These are phyloP conservation scores for Penicillium sp. DNA, from an alignment of 2,329 filamentous ascomycete genomes.

Conservation along the genomic window DNA sequence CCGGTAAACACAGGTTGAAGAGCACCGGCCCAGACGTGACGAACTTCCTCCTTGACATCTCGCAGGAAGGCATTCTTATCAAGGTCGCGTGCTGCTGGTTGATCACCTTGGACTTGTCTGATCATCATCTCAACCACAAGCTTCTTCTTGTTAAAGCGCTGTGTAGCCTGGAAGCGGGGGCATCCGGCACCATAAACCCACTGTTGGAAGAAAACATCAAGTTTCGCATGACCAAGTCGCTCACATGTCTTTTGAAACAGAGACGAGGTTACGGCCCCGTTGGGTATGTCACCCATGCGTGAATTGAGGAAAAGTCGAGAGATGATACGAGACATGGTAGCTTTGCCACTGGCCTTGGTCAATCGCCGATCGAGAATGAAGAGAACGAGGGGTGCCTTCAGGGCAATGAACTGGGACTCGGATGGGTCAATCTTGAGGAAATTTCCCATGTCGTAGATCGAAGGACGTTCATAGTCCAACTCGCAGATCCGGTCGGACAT, in stretches of 20 bases:
- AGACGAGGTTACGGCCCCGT: slow-evolving; percentile 69
- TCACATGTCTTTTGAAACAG: slow-evolving; percentile 83
- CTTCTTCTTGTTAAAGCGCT: slow-evolving; percentile 97
- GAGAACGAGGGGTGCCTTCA: slow-evolving; percentile 88
- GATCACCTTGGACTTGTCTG: slow-evolving; percentile 67
- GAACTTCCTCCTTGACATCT: slow-evolving; percentile 76
- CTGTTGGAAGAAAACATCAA: slow-evolving; percentile 90
- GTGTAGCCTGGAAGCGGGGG: slow-evolving; percentile 80
- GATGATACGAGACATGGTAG: slow-evolving; percentile 81
- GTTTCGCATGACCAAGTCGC: slow-evolving; percentile 79
- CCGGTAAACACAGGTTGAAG: slow-evolving; percentile 84
- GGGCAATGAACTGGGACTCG: slow-evolving; percentile 84
- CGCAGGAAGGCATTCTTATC: slow-evolving; percentile 77
- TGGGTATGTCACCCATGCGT: slow-evolving; percentile 73
- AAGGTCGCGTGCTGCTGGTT: slow-evolving; percentile 59
- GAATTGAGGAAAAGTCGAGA: slow-evolving; percentile 83
- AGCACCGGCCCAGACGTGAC: slow-evolving; percentile 67
- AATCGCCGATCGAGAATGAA: slow-evolving; percentile 92
- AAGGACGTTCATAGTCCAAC: slow-evolving; percentile 77
- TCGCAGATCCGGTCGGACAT: slow-evolving; percentile 80
- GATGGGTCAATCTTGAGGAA: slow-evolving; percentile 76
- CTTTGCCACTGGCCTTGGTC: slow-evolving; percentile 81
- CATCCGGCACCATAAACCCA: slow-evolving; percentile 90
- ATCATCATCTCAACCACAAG: slow-evolving; percentile 91
- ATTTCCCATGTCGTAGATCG: slow-evolving; percentile 76